A percentile compares a stretch with the other conserved stretches of the same genome.
phyloP scores from a whole-genome alignment of 371 early-diverging fungal species.

The Mortierella sp. region DNA sequence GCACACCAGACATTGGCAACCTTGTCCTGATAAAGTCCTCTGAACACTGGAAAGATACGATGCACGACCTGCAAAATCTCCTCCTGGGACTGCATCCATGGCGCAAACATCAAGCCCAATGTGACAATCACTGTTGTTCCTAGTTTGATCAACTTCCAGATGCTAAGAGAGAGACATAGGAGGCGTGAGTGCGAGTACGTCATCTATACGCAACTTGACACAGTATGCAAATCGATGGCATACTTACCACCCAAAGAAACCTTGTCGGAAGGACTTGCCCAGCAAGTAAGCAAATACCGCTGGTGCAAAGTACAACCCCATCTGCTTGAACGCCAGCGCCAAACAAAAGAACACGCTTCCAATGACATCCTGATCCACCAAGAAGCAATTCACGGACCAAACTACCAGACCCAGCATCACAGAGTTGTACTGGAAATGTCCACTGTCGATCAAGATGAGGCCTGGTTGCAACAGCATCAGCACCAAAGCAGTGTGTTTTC shows the following conservation, averaged over 20 bases:
- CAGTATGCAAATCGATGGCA: neutral
- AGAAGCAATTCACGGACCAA: constrained; percentile 77
- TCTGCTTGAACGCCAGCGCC: constrained; percentile 92
- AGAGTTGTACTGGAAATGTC: constrained; percentile 97
- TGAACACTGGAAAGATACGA: constrained; percentile 91
- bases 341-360: constrained; percentile 85
- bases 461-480: constrained; percentile 85
- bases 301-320: constrained; percentile 94
- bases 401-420: constrained; percentile 93
- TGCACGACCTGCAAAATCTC: constrained; percentile 77
- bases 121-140: constrained; percentile 80
- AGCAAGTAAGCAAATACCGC: constrained; percentile 91
- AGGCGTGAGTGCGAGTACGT: neutral
- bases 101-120: constrained; percentile 71
- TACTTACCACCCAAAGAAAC: constrained; percentile 56
- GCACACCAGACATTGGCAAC: constrained; percentile 98
- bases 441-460: constrained; percentile 92
- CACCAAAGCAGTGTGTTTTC: constrained; percentile 64
- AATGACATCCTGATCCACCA: constrained; percentile 65
- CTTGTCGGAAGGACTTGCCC: constrained; percentile 72
- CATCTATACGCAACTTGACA: neutral
- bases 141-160: constrained; percentile 61
- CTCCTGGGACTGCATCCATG: constrained; percentile 73
- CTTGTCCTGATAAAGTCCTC: constrained; percentile 97
- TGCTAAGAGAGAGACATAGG: constrained; percentile 11